A percentile compares a stretch with the other conserved stretches of the same genome.
Evolutionary conservation across 257 asterid genomes (phyloP).

Genomic region (Solanum ossicruentum): DNA sequence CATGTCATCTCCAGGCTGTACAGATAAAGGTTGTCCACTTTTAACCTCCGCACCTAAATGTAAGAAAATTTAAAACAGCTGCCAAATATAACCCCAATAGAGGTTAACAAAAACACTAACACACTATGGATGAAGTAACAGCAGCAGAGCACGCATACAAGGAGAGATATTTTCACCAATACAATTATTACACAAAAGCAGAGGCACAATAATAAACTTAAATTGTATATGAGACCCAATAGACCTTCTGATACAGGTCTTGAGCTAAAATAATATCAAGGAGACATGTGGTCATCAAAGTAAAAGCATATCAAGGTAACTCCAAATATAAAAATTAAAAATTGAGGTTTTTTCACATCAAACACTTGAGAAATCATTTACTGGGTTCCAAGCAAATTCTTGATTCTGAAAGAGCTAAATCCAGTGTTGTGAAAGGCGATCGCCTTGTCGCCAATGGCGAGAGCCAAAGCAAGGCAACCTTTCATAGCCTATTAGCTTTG

Average conservation of each 20-base stretch:
- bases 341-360: background rate
- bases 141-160: background rate
- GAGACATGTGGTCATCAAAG: background rate
- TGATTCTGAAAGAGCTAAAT: background rate
- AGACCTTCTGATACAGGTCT: background rate
- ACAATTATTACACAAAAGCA: background rate
- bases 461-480: too few relatives aligned
- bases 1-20: background rate
- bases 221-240: background rate
- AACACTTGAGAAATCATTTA: background rate
- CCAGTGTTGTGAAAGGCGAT: background rate
- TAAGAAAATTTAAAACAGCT: background rate
- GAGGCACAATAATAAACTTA: background rate
- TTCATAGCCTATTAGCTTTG: too few relatives aligned
- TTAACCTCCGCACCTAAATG: constrained; percentile 7
- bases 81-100: background rate
- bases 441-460: too few relatives aligned
- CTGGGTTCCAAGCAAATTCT: background rate
- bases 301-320: background rate
- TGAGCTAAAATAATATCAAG: background rate
- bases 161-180: background rate
- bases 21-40: constrained; percentile 1
- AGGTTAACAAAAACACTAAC: background rate
- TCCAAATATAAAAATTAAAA: background rate
- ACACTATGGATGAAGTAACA: background rate